phyloP scores from a whole-genome alignment of 2,329 filamentous ascomycete genomes.

The Botrytis hyacinthi region DNA sequence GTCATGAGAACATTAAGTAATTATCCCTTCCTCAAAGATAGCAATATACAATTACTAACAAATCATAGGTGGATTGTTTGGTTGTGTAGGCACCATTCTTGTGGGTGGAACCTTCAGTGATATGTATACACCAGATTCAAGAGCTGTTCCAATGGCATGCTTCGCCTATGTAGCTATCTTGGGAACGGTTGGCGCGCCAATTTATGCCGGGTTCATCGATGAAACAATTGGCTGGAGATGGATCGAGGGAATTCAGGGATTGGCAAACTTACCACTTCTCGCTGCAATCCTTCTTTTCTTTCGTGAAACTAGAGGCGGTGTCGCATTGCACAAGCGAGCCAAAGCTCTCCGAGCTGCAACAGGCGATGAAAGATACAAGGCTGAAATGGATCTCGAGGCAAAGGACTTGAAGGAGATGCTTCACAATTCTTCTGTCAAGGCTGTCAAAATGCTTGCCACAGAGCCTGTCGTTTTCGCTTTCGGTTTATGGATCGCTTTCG shows the following conservation, averaged over 20 bases:
- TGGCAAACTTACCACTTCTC: constrained; percentile 63
- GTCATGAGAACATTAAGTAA: constrained; percentile 57
- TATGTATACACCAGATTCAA: constrained; percentile 71
- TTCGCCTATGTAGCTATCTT: constrained; percentile 71
- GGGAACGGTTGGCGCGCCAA: constrained; percentile 69
- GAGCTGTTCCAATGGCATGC: constrained; percentile 84
- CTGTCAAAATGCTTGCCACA: constrained; percentile 68
- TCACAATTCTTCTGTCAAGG: constrained; percentile 67
- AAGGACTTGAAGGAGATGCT: constrained; percentile 63
- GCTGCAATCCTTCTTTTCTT: constrained; percentile 67
- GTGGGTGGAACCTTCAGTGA: constrained; percentile 85
- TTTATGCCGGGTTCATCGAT: constrained; percentile 61
- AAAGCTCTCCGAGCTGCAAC: constrained; percentile 61
- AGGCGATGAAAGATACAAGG: constrained; percentile 54
- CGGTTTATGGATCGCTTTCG: constrained; percentile 83
- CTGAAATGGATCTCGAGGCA: constrained; percentile 51
- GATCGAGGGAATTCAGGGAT: constrained; percentile 83
- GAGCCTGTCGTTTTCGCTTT: constrained; percentile 81
- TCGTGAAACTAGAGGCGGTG: constrained; percentile 76
- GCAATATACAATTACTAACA: neutral
- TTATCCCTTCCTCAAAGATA: constrained; percentile 36
- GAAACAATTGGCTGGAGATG: constrained; percentile 70
- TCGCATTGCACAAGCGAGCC: constrained; percentile 74
- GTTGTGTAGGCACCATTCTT: constrained; percentile 68
- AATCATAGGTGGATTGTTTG: constrained; percentile 58